Evolutionary conservation across 2,329 filamentous ascomycete species (phyloP), one percentile per base, ranked within the genome.

Genomic region (Colletotrichum sp.): DNA sequence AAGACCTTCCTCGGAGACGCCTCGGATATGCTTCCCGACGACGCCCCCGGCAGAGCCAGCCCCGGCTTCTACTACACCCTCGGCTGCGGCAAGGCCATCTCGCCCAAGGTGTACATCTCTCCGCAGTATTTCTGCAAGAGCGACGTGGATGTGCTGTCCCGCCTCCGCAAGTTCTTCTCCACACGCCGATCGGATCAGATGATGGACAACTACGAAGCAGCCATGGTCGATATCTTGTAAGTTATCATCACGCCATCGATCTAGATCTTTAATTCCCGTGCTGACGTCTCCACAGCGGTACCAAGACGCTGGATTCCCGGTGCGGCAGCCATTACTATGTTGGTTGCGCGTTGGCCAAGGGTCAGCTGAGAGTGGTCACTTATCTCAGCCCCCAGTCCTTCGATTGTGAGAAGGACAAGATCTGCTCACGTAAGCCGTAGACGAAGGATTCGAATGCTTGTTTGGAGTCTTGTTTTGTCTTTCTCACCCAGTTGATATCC

Each of bases 271-370:
- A 49, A 49, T 49, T 6, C 44, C 44, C 44, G 44, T 6, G 32
- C 69, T 76, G 16, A 73, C 57, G 30, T 32, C 13, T 32, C 18
- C 44, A 28, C 21, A 76, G 73, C n/a, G 73, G 69, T 15, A n/a
- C 24, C 26, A 76, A 72, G 26, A 76, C 73, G 10, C 70, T 76
- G 15, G 63, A 68, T 30, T 68, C 73, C 24, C 62, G 73, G 13
- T 76, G 73, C n/a, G 73, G 73, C 8, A 76, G 73, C 44, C 73
- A 76, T 5, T 76, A 76, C 44, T 76, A 76, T 24, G 73, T 76
- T 6, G 73, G 73, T 18, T 76, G 73, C 18, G 73, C 73, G 13
- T 26, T 76, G 64, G 59, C 62, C 15, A 76, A 76, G 64, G 73
- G 73, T 8, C 69, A 76, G 26, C n/a, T 76, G 26, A 72, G 73